Evolutionary conservation across 805 yeast genomes (phyloP).

Genomic region (Candida ulmi): DNA sequence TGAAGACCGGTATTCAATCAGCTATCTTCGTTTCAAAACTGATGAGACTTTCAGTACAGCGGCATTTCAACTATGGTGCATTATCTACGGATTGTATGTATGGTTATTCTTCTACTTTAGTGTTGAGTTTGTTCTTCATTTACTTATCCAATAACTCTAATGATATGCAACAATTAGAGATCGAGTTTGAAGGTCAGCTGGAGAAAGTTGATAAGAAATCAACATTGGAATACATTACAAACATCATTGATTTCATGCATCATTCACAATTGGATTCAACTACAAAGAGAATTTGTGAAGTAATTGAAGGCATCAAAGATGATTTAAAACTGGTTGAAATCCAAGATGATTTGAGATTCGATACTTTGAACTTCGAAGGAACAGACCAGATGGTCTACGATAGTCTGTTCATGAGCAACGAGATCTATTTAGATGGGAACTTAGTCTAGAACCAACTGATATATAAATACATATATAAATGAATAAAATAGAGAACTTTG

Average conservation of each 20-base stretch:
- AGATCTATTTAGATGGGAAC: constrained; percentile 18
- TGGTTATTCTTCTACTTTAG: constrained; percentile 38
- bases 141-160: constrained; percentile 21
- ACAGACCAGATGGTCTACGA: constrained; percentile 19
- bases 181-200: background rate
- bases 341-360: constrained; percentile 20
- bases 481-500: too few species aligned
- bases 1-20: constrained; percentile 35
- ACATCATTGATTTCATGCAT: constrained; percentile 20
- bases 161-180: constrained; percentile 12
- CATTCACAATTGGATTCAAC: constrained; percentile 32
- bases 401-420: constrained; percentile 20
- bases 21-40: constrained; percentile 35
- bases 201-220: constrained; percentile 15
- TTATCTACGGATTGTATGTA: constrained; percentile 38
- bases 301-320: constrained; percentile 34
- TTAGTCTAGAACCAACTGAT: background rate
- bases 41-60: constrained; percentile 26
- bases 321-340: constrained; percentile 34
- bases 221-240: constrained; percentile 16
- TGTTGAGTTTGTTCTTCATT: constrained; percentile 35
- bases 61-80: constrained; percentile 35
- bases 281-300: constrained; percentile 36
- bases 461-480: background rate
- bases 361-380: constrained; percentile 15